Evolutionary conservation across 768 basidiomycete species (phyloP), one percentile per base, ranked within the genome.

Genomic region (Leccinum rimulosum): DNA sequence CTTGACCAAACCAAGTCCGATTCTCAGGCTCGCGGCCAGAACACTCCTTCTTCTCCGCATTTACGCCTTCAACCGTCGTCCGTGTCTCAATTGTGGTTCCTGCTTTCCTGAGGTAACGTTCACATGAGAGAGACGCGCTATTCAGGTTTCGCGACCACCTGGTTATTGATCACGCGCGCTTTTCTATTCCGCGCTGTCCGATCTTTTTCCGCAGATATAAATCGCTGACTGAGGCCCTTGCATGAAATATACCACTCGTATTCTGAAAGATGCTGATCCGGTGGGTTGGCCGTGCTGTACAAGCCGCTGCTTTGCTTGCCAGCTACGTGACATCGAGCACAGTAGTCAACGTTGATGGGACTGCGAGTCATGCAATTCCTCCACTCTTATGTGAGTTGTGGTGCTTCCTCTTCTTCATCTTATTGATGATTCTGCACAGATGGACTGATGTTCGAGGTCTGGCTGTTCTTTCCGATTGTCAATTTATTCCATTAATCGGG

Each of bases 361-460:
- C 76, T 0, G 79, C 82, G 0, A 81, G 80, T 58, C 84, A 84
- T 69, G 55, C 75, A 1, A 80, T 84, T 38, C 83, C 84, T 6
- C 75, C 77, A 1, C 78, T 81, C 4, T 66, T 85, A 43, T 84
- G 84, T 84, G 63, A 62, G 82, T 74, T 10, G n/a, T 8, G 4
- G 31, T 17, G 33, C 8, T 11, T 19, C 22, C 22, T 50, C 22
- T 19, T 52, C 43, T 33, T 38, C 48, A 51, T 31, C 17, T 51
- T 11, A 12, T 31, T 62, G 25, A 60, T 47, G 22, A 17, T n/a
- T 33, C 10, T 28, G 9, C n/a, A 3, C 56, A 84, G 83, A 77
- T 64, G 83, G 83, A 7, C 75, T 80, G 57, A 86, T 86, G 83
- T 86, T 82, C 51, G 85, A 87, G 76, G 84, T 80, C 63, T 51